A percentile compares a stretch with the other conserved stretches of the same genome.
Conservation (phyloP, 768 basidiomycete species). For the Kondoa malvinella region DNA sequence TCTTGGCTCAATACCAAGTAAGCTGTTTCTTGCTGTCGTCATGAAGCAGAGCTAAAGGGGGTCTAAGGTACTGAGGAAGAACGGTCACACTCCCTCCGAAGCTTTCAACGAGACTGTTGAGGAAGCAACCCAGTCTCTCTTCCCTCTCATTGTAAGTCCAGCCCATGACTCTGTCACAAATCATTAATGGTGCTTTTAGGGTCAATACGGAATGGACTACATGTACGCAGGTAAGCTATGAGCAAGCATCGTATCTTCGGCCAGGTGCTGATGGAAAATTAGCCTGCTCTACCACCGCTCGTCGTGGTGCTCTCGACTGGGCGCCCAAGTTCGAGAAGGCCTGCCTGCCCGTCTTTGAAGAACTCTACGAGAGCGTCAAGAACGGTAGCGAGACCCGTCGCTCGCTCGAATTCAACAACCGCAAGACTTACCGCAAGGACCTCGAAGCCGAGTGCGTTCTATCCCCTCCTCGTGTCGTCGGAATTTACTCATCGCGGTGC, state of each 20-base stretch:
- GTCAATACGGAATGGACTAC: conserved; percentile 57
- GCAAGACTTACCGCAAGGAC: conserved; percentile 78
- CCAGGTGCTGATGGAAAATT: conserved; percentile 40
- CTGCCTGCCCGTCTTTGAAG: conserved; percentile 83
- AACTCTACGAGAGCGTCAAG: conserved; percentile 81
- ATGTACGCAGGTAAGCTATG: conserved; percentile 38
- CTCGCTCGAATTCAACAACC: conserved; percentile 86
- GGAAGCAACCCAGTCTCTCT: conserved; percentile 97
- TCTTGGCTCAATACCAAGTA: conserved; percentile 88
- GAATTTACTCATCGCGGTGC: neutral
- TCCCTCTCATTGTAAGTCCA: conserved; percentile 65
- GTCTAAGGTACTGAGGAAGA: conserved; percentile 58
- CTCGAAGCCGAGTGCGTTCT: conserved; percentile 52
- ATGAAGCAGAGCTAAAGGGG: neutral
- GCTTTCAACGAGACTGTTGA: conserved; percentile 99
- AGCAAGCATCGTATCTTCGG: neutral
- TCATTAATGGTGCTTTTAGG: neutral
- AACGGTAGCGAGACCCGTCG: conserved; percentile 96
- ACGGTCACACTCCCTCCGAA: conserved; percentile 91
- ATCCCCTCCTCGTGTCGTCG: neutral
- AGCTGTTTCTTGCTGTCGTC: neutral
- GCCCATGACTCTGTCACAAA: conserved; percentile 6
- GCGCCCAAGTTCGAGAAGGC: conserved; percentile 78
- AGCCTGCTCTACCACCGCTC: conserved; percentile 96
- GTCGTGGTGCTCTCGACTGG: conserved; percentile 98